Base-by-base conservation (phyloP, 495 filamentous ascomycete genomes). In the Podospora appendiculata region DNA sequence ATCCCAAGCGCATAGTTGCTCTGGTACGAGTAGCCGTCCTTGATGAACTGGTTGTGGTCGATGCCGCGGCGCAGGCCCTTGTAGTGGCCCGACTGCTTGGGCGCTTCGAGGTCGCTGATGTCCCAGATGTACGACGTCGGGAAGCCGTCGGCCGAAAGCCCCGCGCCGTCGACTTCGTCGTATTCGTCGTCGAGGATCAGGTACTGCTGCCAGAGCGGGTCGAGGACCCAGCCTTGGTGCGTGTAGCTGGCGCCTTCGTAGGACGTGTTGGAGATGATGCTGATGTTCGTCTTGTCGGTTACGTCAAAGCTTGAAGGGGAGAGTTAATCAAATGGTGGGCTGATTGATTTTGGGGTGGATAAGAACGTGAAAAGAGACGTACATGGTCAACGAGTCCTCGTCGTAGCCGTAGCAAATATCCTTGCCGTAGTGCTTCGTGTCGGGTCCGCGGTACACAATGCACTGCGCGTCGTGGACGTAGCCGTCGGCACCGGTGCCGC, bases 381-480 rank as follows among this genome's bases (percentile, higher is more conserved):
- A 65, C 64, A 71, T 76, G 44, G 60, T 72, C 12, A 65, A 46
- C 6, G 66, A 65, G 36, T 71, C 68, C 49, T 71, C 68, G 51
- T 81, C 79, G 54, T 78, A 82, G 14, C 71, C 75, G 51, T 79
- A 81, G 60, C 79, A 82, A 57, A 81, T 74, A 46, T 82, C 79
- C 11, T 57, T 61, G 8, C 76, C 78, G 4, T 50, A 14, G 57
- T 75, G 81, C 51, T 69, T 66, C 13, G 51, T 62, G 52, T 81
- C 76, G 1, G 79, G 79, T 0, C 79, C 79, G 1, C 69, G 63
- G 60, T 81, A 82, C 16, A 75, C 58, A 6, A 82, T 52, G 55
- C 78, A 81, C 56, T 81, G 78, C 0, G 76, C 78, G 43, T 81
- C 78, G 43, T 81, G 78, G 13, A 80, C 78, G 47, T 81, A 81